Evolutionary conservation across 2,329 filamentous ascomycete genomes (phyloP).

Genomic region (Tolypocladium sp.): DNA sequence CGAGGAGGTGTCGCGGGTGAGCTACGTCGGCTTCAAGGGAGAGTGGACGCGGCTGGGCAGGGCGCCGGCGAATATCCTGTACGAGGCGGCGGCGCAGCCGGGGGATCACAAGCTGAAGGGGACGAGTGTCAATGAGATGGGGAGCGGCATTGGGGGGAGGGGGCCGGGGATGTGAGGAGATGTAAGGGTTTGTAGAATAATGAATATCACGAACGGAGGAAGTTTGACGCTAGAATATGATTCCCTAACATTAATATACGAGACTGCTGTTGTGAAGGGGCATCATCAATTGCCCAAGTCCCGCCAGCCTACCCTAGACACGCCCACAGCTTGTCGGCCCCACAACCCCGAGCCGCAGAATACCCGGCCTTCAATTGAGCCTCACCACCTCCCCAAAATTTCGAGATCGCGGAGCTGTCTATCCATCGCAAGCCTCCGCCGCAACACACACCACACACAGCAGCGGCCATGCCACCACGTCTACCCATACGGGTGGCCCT

Average conservation of each 20-base stretch:
- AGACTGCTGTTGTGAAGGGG: too few relatives aligned
- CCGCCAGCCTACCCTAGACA: conserved; percentile 1
- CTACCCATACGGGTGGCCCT: conserved; percentile 34
- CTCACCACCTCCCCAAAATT: conserved; percentile 9
- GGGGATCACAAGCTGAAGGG: conserved; percentile 69
- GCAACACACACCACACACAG: conserved; percentile 3
- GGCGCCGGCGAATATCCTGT: conserved; percentile 70
- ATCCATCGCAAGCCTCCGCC: conserved; percentile 4
- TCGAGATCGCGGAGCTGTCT: background rate
- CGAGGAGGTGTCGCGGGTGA: conserved; percentile 69
- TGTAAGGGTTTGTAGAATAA: background rate
- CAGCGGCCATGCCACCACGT: conserved; percentile 33
- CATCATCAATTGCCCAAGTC: too few relatives aligned
- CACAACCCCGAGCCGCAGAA: conserved; percentile 4
- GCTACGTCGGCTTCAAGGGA: conserved; percentile 86
- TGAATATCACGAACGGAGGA: background rate
- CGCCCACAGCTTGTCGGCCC: background rate
- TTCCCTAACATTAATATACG: background rate
- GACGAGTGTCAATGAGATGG: conserved; percentile 43
- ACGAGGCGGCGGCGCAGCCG: conserved; percentile 90
- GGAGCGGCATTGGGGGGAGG: conserved; percentile 40
- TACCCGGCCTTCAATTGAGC: conserved; percentile 4
- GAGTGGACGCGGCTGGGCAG: conserved; percentile 79
- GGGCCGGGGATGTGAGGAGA: conserved; percentile 17
- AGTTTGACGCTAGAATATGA: background rate